Percentiles rank a stretch among this genome's conserved stretches.
phyloP scores from a whole-genome alignment of 2,329 filamentous ascomycete species.

The Saccharata proteae region DNA sequence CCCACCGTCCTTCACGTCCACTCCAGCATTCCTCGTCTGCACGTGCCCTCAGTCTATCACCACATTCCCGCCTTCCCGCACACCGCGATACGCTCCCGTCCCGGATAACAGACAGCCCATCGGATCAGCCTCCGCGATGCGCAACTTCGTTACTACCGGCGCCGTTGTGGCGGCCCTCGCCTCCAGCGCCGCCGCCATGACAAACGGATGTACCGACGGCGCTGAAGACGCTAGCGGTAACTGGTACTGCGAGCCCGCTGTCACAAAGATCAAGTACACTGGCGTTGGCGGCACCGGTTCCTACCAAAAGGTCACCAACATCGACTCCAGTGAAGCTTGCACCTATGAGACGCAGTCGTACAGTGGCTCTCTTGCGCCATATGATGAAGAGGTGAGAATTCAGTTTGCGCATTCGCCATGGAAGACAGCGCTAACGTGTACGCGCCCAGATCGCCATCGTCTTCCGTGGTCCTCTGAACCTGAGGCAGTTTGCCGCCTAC shows the following conservation, averaged over 20 bases:
- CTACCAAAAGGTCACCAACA: constrained; percentile 52
- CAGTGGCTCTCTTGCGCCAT: constrained; percentile 50
- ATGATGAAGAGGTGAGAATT: constrained; percentile 56
- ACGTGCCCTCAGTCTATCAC: background rate
- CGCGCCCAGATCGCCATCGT: constrained; percentile 54
- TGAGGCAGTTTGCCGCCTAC: constrained; percentile 61
- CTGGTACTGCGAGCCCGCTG: constrained; percentile 49
- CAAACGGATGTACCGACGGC: constrained; percentile 5
- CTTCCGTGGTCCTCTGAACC: constrained; percentile 55
- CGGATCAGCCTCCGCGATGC: background rate
- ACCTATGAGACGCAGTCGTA: constrained; percentile 40
- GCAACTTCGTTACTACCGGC: background rate
- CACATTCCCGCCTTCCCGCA: background rate
- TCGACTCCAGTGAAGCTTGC: constrained; percentile 48
- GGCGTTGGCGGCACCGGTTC: constrained; percentile 47
- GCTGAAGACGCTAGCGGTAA: constrained; percentile 28
- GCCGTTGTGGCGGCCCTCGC: constrained; percentile 1
- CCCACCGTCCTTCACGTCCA: background rate
- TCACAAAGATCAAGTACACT: constrained; percentile 55
- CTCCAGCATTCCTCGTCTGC: constrained; percentile 1
- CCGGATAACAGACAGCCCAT: no score
- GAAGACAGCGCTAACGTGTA: no score
- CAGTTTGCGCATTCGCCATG: background rate
- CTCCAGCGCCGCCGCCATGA: constrained; percentile 1
- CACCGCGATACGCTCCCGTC: background rate